A percentile compares a stretch with the other conserved stretches of the same genome.
Conservation (phyloP, 192 early-diverging fungal species). For the Linnemannia exigua region DNA sequence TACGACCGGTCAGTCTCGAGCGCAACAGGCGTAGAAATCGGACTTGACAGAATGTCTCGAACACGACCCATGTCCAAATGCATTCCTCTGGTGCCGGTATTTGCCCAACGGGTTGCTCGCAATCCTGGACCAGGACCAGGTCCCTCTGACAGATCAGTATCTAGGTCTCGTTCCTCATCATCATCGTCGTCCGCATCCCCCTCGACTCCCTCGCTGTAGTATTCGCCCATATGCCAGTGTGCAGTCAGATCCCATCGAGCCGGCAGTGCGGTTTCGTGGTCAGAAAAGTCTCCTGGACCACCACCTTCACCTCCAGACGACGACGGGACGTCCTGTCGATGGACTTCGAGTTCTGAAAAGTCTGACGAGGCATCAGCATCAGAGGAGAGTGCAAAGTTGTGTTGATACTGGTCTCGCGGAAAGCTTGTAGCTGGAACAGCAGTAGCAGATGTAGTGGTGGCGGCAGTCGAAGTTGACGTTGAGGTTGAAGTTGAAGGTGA, state of each 20-base stretch:
- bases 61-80: conserved; percentile 27
- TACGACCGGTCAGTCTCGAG: neutral
- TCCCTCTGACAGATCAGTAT: conserved; percentile 42
- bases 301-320: neutral
- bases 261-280: conserved; percentile 27
- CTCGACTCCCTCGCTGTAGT: conserved; percentile 46
- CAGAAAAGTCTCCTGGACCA: conserved; percentile 15
- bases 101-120: neutral
- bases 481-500: neutral
- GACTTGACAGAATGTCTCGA: conserved; percentile 43
- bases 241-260: conserved; percentile 44
- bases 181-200: conserved; percentile 50
- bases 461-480: neutral
- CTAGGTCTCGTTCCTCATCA: conserved; percentile 35
- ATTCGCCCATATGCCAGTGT: conserved; percentile 43
- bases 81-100: neutral
- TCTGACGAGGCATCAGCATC: conserved; percentile 44
- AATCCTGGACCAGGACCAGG: neutral
- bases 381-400: neutral
- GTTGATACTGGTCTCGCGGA: neutral
- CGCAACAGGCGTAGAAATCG: conserved; percentile 25
- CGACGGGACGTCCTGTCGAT: neutral
- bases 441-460: neutral
- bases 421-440: neutral
- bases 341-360: conserved; percentile 26